Evolutionary conservation across 306 rosid genomes (phyloP), one percentile per base, ranked within the genome.

Genomic region (Ceratonia siliqua): DNA sequence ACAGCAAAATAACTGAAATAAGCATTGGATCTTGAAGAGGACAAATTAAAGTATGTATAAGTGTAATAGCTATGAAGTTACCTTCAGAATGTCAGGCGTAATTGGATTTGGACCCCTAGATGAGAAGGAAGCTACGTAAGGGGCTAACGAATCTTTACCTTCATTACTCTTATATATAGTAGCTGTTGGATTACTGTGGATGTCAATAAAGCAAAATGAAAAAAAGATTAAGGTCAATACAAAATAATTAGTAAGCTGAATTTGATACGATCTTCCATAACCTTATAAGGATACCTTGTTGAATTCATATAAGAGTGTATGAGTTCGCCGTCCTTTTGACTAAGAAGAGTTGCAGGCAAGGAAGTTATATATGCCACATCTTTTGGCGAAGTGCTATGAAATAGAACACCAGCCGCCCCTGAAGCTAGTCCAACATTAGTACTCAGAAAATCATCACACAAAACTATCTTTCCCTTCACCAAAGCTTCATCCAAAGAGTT

Each of bases 51-150:
- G 4, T 7, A 1, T n/a, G 8, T 17, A 4, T 4, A 1, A 5
- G 4, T 15, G 4, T 43, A 12, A 3, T 0, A 14, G 8, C 28
- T 8, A 52, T 18, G 1, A 28, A 14, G 27, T 27, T 39, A 84
- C 85, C 75, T 81, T 81, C 27, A 83, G 88, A 70, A 87, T 73
- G 62, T 82, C 68, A 8, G 62, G 72, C 0, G 81, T 46, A 21
- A 7, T 2, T n/a, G 68, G 75, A 66, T 74, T 87, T 2, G 91
- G 88, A 35, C 88, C 91, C 35, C 86, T 76, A 0, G 91, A 84
- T 17, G 90, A 88, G 62, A 67, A 85, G 4, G 55, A 1, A 15
- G 53, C 78, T 3, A 83, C 3, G 6, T 82, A 76, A 2, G 88
- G 89, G 12, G 92, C 83, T 13, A 36, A 5, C 4, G 49, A 39